phyloP scores from a whole-genome alignment of 2,329 filamentous ascomycete genomes.

The Amylocarpus encephaloides region DNA sequence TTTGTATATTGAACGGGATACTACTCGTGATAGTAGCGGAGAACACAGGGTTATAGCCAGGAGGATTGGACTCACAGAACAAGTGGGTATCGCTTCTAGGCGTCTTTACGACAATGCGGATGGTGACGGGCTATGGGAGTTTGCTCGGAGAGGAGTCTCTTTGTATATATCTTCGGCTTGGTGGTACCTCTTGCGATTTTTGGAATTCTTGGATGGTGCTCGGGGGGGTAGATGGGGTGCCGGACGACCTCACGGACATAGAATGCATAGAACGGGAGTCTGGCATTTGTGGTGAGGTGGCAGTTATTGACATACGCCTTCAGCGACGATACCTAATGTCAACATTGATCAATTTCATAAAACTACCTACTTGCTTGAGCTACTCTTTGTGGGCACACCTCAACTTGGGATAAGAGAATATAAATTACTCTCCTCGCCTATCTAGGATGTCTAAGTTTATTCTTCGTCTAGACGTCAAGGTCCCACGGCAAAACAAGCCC shows the following conservation, averaged over 20 bases:
- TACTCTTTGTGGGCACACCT: too few relatives aligned
- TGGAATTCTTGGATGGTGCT: not conserved
- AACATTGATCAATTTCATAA: too few relatives aligned
- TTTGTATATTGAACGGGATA: constrained; percentile 45
- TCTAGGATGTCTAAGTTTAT: not conserved
- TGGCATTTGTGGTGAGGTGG: not conserved
- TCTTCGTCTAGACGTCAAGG: too few relatives aligned
- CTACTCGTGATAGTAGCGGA: constrained; percentile 46
- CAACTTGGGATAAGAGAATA: too few relatives aligned
- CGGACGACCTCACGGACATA: constrained; percentile 1
- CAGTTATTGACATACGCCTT: not conserved
- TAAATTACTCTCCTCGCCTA: too few relatives aligned
- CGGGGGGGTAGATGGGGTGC: not conserved
- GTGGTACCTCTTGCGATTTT: not conserved
- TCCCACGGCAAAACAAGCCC: too few relatives aligned
- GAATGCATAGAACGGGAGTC: not conserved
- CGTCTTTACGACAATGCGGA: not conserved
- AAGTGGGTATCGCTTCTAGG: not conserved
- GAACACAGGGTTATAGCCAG: constrained; percentile 22
- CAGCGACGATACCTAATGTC: too few relatives aligned
- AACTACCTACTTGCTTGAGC: too few relatives aligned
- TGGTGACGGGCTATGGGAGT: not conserved
- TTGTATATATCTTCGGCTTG: not conserved
- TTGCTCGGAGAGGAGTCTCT: not conserved
- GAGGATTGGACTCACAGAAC: not conserved